These are phyloP conservation scores for Lasiodiplodia sp. DNA, from an alignment of 2,329 filamentous ascomycete species.

Conservation along the genomic window DNA sequence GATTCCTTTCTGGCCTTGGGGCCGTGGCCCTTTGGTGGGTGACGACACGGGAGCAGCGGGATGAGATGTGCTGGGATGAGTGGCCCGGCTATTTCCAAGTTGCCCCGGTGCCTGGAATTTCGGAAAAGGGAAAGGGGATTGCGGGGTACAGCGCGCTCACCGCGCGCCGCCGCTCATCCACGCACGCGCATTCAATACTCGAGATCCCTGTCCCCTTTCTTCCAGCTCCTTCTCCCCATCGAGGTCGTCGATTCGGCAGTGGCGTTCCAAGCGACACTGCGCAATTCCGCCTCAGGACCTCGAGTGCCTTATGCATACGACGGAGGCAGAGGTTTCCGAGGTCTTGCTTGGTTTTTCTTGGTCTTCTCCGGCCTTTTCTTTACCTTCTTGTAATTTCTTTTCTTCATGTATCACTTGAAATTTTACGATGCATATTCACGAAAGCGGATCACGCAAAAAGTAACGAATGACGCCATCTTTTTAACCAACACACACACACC, in stretches of 20 bases:
- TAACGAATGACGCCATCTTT: background rate
- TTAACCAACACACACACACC: background rate
- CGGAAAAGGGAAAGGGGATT: constrained; percentile 15
- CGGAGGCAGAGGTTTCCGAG: background rate
- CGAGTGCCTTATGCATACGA: background rate
- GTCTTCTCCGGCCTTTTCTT: background rate
- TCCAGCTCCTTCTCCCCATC: constrained; percentile 6
- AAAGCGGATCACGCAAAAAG: constrained; percentile 4
- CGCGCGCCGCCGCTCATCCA: background rate
- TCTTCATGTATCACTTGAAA: background rate
- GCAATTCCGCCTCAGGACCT: background rate
- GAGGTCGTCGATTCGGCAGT: constrained; percentile 11
- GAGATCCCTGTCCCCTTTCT: background rate
- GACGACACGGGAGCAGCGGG: background rate
- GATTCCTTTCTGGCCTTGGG: constrained; percentile 9
- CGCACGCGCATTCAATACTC: constrained; percentile 7
- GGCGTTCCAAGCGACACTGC: constrained; percentile 15
- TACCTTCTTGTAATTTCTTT: background rate
- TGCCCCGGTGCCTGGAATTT: constrained; percentile 12
- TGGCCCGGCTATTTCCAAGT: constrained; percentile 22
- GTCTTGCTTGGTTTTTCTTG: background rate
- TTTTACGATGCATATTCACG: background rate
- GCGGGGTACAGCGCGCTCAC: constrained; percentile 25
- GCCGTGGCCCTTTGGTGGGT: background rate
- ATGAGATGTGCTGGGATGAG: background rate